phyloP scores from a whole-genome alignment of 2,329 filamentous ascomycete species.

The Tolypocladium album region DNA sequence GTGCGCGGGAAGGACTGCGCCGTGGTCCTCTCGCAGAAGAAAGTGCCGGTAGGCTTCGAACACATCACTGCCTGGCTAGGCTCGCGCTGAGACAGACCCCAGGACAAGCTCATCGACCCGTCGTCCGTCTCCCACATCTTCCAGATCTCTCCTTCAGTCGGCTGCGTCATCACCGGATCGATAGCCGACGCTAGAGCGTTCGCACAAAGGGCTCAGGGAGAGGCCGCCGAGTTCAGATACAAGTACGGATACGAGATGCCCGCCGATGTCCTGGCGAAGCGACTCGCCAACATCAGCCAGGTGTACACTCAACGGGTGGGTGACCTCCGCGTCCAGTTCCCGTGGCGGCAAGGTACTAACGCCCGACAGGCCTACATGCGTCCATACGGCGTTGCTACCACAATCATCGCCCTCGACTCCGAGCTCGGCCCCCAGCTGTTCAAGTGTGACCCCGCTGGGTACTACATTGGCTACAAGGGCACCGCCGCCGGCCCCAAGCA shows the following conservation, averaged over 20 bases:
- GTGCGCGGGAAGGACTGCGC: constrained; percentile 94
- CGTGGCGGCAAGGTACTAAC: not conserved
- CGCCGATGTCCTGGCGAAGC: constrained; percentile 90
- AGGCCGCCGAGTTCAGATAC: constrained; percentile 97
- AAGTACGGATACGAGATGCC: constrained; percentile 99
- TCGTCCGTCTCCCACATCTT: constrained; percentile 96
- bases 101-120: constrained; percentile 99
- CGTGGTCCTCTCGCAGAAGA: constrained; percentile 97
- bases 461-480: constrained; percentile 97
- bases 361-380: constrained; percentile 76
- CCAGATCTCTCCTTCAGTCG: constrained; percentile 89
- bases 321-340: constrained; percentile 11
- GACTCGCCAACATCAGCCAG: constrained; percentile 97
- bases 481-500: constrained; percentile 96
- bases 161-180: constrained; percentile 96
- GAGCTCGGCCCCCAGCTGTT: constrained; percentile 91
- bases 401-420: constrained; percentile 84
- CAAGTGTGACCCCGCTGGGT: constrained; percentile 97
- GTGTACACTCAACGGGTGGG: constrained; percentile 93
- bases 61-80: not conserved
- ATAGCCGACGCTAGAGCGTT: constrained; percentile 95
- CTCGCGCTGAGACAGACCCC: constrained; percentile 6
- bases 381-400: constrained; percentile 89
- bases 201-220: constrained; percentile 83
- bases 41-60: constrained; percentile 72